Percentiles rank a stretch among this genome's conserved stretches.
These are phyloP conservation scores for Luffa acutangula DNA, from an alignment of 306 rosid genomes.

Conservation along the genomic window DNA sequence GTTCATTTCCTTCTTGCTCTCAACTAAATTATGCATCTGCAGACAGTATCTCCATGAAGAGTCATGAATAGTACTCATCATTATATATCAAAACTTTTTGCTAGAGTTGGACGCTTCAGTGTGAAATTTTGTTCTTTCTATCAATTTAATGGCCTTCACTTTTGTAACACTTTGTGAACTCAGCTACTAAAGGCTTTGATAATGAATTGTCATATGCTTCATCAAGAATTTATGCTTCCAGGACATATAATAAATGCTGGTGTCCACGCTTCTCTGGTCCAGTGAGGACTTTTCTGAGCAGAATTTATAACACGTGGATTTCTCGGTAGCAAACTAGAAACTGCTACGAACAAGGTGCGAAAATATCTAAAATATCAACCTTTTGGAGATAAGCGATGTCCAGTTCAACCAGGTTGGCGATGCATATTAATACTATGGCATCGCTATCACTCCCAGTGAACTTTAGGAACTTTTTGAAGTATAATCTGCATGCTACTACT, in stretches of 20 bases:
- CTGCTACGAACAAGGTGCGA: neutral
- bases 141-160: conserved; percentile 1
- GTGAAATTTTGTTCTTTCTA: conserved; percentile 13
- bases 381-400: neutral
- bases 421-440: neutral
- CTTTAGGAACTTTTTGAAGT: neutral
- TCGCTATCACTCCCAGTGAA: neutral
- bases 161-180: neutral
- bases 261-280: neutral
- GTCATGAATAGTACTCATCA: conserved; percentile 6
- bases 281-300: neutral
- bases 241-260: conserved; percentile 1
- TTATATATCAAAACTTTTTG: neutral
- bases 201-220: neutral
- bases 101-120: neutral
- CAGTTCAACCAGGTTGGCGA: neutral
- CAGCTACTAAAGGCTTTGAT: neutral
- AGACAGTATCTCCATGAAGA: conserved; percentile 9
- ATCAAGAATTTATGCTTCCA: conserved; percentile 10
- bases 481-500: neutral
- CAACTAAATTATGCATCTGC: neutral
- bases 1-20: neutral
- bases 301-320: neutral
- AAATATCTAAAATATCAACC: neutral
- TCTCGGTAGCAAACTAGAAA: neutral